Conservation (phyloP, 768 basidiomycete genomes). For the Hygrocybe punicea region DNA sequence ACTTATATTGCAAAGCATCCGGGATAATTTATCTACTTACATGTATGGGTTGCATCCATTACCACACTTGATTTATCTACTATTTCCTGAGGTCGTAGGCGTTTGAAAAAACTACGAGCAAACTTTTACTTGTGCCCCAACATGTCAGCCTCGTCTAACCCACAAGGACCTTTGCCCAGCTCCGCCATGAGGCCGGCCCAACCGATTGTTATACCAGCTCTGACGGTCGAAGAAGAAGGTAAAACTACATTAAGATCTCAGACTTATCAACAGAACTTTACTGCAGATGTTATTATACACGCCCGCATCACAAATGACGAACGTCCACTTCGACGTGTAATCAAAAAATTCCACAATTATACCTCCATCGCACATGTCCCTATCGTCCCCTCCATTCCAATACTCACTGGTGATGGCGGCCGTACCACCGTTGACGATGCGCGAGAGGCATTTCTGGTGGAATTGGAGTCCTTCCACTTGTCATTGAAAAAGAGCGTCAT, state of each 20-base stretch:
- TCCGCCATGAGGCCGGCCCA: no score
- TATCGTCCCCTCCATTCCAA: slow-evolving; percentile 32
- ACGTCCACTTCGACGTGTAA: slow-evolving; percentile 68
- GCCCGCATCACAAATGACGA: slow-evolving; percentile 82
- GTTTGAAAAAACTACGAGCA: no score
- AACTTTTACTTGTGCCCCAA: no score
- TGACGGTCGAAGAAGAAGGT: slow-evolving; percentile 67
- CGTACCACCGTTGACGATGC: slow-evolving; percentile 56
- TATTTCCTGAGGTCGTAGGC: background rate
- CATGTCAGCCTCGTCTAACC: no score
- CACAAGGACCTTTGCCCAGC: no score
- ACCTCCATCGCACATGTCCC: slow-evolving; percentile 54
- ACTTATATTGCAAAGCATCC: no score
- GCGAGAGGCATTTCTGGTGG: slow-evolving; percentile 72
- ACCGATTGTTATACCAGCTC: slow-evolving; percentile 36
- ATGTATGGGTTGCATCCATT: background rate
- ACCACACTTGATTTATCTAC: background rate
- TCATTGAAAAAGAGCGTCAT: slow-evolving; percentile 73
- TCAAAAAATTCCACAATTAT: slow-evolving; percentile 79
- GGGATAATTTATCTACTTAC: background rate
- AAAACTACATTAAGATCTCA: slow-evolving; percentile 15
- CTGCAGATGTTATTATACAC: slow-evolving; percentile 71
- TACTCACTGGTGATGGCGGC: slow-evolving; percentile 23
- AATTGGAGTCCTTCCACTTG: slow-evolving; percentile 73
- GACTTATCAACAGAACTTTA: slow-evolving; percentile 27